phyloP scores from a whole-genome alignment of 495 filamentous ascomycete species.

The Cetradonia linearis region DNA sequence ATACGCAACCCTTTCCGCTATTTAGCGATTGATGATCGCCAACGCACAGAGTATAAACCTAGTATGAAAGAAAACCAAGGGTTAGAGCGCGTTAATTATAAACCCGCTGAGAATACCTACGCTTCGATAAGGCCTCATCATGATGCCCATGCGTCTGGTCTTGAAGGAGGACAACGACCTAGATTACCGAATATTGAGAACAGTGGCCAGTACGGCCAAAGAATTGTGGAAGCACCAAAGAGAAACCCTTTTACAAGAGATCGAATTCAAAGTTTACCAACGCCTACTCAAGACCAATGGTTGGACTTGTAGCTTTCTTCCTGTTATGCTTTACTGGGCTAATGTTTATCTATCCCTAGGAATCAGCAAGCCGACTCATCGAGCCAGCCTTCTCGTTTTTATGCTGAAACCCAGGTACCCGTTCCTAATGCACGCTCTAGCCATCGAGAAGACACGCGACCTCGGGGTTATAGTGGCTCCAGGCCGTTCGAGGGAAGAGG shows the following conservation, averaged over 20 bases:
- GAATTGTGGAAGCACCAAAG: neutral
- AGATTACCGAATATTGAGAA: neutral
- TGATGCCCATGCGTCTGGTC: neutral
- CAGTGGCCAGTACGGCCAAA: neutral
- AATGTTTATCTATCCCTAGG: neutral
- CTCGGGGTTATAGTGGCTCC: neutral
- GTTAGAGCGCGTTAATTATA: neutral
- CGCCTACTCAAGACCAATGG: conserved; percentile 1
- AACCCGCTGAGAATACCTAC: neutral
- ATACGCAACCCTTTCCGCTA: conserved; percentile 1
- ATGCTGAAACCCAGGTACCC: neutral
- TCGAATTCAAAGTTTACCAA: neutral
- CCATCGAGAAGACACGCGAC: neutral
- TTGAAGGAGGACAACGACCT: neutral
- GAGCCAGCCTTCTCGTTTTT: neutral
- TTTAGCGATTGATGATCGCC: neutral
- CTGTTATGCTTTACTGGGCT: neutral
- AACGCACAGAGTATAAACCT: neutral
- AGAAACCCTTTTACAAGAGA: neutral
- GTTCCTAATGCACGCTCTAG: neutral
- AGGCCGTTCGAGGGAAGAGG: neutral
- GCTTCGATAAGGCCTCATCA: neutral
- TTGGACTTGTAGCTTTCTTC: neutral
- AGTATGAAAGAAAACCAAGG: neutral
- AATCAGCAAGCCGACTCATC: neutral